phyloP scores from a whole-genome alignment of 768 basidiomycete species.

The Coprinopsis sp. region DNA sequence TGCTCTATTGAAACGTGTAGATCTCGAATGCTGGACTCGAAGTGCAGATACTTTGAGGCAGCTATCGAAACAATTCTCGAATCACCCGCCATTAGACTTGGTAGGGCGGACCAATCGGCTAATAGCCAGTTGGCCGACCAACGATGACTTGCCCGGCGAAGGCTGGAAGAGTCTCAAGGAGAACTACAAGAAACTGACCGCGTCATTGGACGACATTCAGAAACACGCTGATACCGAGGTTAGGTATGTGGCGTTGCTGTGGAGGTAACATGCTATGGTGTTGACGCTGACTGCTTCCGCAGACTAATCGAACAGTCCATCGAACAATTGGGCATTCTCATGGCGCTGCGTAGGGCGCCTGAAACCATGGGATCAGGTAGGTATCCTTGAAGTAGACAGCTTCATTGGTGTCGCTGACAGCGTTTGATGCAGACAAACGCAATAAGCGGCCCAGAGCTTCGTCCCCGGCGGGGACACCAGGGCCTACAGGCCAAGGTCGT shows the following conservation, averaged over 20 bases:
- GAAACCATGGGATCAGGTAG: conserved; percentile 57
- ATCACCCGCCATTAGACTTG: conserved; percentile 47
- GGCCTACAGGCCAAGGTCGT: conserved; percentile 30
- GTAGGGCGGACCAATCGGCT: conserved; percentile 71
- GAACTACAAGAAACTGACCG: conserved; percentile 55
- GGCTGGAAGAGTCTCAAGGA: conserved; percentile 60
- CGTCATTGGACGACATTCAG: conserved; percentile 62
- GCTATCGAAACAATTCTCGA: conserved; percentile 51
- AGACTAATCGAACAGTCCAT: conserved; percentile 72
- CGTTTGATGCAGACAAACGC: conserved; percentile 55
- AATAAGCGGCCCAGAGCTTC: conserved; percentile 69
- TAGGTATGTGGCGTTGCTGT: conserved; percentile 46
- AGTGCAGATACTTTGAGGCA: conserved; percentile 54
- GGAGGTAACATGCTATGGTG: too few relatives aligned
- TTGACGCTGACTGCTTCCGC: too few relatives aligned
- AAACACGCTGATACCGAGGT: conserved; percentile 55
- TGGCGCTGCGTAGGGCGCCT: conserved; percentile 69
- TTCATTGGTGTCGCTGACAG: neutral
- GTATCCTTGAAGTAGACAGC: neutral
- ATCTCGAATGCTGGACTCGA: conserved; percentile 74
- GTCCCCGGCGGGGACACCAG: conserved; percentile 58
- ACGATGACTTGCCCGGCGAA: conserved; percentile 64
- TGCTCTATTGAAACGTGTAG: conserved; percentile 32
- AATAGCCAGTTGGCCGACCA: conserved; percentile 65
- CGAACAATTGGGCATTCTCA: conserved; percentile 63